A percentile compares a stretch with the other conserved stretches of the same genome.
phyloP scores from a whole-genome alignment of 2,329 filamentous ascomycete genomes.

The Stemphylium beticola region DNA sequence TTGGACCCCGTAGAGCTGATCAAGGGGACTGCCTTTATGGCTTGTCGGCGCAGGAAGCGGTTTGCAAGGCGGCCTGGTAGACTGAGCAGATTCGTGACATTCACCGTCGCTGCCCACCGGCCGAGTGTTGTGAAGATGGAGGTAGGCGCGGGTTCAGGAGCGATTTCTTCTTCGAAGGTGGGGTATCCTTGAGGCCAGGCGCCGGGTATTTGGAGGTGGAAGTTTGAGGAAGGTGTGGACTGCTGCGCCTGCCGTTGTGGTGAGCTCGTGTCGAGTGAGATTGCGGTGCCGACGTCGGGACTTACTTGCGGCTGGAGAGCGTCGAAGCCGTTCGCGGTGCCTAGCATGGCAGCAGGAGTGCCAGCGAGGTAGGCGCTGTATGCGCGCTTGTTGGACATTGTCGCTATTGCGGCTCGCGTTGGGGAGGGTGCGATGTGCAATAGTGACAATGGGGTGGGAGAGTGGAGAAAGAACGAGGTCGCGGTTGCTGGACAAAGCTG shows the following conservation, averaged over 20 bases:
- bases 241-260: conserved; percentile 18
- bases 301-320: conserved; percentile 28
- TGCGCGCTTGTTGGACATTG: conserved; percentile 29
- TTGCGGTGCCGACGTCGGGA: conserved; percentile 14
- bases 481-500: conserved; percentile 12
- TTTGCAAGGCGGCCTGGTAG: conserved; percentile 17
- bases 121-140: conserved; percentile 25
- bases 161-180: conserved; percentile 1
- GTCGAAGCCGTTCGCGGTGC: conserved; percentile 17
- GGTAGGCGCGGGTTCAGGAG: background rate
- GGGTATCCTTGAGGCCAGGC: conserved; percentile 20
- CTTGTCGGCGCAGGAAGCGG: conserved; percentile 23
- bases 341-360: conserved; percentile 16
- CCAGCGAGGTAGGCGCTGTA: conserved; percentile 21
- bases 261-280: conserved; percentile 19
- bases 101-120: conserved; percentile 19
- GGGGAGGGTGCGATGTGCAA: conserved; percentile 11
- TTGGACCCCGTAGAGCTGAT: conserved; percentile 28
- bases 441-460: conserved; percentile 14
- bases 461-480: conserved; percentile 13
- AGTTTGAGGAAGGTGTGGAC: background rate
- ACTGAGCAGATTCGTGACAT: conserved; percentile 16
- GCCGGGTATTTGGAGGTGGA: conserved; percentile 16
- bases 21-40: conserved; percentile 29
- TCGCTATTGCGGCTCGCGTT: conserved; percentile 5